Evolutionary conservation across 306 rosid genomes (phyloP), one percentile per base, ranked within the genome.

Genomic region (Oxytropis ochrocephala): DNA sequence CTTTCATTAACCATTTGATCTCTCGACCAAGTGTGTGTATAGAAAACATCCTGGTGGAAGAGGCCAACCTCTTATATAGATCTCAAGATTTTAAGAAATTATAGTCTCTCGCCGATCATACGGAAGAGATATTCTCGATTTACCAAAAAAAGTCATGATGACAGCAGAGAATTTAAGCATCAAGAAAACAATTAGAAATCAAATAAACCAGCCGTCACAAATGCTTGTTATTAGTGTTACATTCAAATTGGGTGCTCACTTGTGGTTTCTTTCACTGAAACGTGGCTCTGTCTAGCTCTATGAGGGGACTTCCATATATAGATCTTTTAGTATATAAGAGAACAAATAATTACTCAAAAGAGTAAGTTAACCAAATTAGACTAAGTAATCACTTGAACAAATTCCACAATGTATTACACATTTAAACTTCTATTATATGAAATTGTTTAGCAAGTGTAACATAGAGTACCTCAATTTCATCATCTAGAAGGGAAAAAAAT

Each of bases 201-300:
- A 64, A 64, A 64, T 73, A 68, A 52, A 52, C n/a, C 8, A 52
- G 62, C 56, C 30, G 76, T 30, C 57, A 56, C 10, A 39, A 7
- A 41, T 72, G 70, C 53, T 43, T 73, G 63, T 42, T n/a, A 39
- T 33, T 61, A 19, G 42, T 13, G 19, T 51, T 39, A 19, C 67
- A 43, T 73, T 73, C 66, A 79, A 67, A 61, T 60, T 39, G 14
- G 50, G 79, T 36, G 56, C 18, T 69, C 56, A 74, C 36, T 38
- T 19, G 62, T 65, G 81, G 64, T 59, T 80, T 70, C 76, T 70
- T 74, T 80, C 72, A 64, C 10, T 64, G 67, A 41, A 35, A 75
- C 67, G 76, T 64, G 65, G 78, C 10, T 75, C 18, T 65, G 78
- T 44, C 72, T 65, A 42, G 56, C 73, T 51, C 61, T 42, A 50